Base-by-base conservation (phyloP, 148 eudicot genomes). In the Tetragonia tetragonoides region DNA sequence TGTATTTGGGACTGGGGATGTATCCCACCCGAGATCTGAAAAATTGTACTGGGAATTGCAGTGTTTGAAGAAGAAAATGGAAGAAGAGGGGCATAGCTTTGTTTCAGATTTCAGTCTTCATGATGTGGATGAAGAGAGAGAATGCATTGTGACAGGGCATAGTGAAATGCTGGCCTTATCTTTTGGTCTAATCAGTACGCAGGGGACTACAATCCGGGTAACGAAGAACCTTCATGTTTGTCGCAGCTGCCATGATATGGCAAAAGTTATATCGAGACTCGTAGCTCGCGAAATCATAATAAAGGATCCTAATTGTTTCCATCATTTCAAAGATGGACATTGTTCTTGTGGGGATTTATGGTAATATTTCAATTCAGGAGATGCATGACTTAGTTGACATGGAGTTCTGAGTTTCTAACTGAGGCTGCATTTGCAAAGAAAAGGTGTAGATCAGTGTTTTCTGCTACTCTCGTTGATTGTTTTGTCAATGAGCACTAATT, bases 1-100 rank as follows among this genome's bases (percentile, higher is more conserved):
- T 63, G 95, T 91, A 57, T 91, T 86, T 80, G 89, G 91, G 40
- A 87, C 89, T 5, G 90, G 90, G 44, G 96, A 91, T 80, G 84
- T 79, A 68, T 87, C 93, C 18, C 96, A 91, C 68, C 96, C 93
- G 41, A 88, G 86, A 75, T 88, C 91, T 37, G 84, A 85, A 78
- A 74, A 42, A 66, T 72, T 91, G 74, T 84, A 91, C 72, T 77
- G 73, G 83, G 88, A 91, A 76, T 67, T 91, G 20, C 83, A 80
- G 47, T 15, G 78, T 77, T 78, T 88, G 77, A 69, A 78, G 84
- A 83, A 83, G 85, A 84, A 80, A 72, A 66, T 83, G 65, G 85
- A 84, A 75, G 78, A 82, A 42, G 77, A 84, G 40, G 89, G 89
- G 0, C 64, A 77, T 53, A 51, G 20, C 9, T 78, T 74, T 12